Conservation (phyloP, 768 basidiomycete species). For the Lentinula raphanica region DNA sequence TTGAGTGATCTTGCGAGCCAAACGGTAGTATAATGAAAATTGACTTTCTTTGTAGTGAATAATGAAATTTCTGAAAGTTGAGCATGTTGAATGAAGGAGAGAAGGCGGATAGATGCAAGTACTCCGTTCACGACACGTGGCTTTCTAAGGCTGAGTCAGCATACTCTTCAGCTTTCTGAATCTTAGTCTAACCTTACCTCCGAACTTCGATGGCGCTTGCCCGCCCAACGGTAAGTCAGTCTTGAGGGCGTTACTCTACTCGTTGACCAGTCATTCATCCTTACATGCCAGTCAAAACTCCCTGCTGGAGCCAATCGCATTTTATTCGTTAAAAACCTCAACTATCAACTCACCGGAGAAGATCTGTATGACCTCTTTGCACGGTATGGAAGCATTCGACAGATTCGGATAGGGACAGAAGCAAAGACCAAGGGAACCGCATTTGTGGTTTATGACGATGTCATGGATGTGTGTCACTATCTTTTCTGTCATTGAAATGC, state of each 20-base stretch:
- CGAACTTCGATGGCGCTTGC: conserved; percentile 50
- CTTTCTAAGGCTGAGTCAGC: background rate
- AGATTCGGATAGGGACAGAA: conserved; percentile 90
- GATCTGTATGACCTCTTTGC: conserved; percentile 97
- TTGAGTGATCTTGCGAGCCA: background rate
- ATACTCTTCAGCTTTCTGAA: background rate
- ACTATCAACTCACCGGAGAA: conserved; percentile 88
- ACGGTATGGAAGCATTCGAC: conserved; percentile 93
- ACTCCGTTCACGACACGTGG: background rate
- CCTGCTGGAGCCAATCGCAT: conserved; percentile 90
- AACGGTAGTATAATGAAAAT: background rate
- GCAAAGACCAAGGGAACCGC: conserved; percentile 93
- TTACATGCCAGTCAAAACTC: conserved; percentile 60
- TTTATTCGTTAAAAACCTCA: conserved; percentile 89
- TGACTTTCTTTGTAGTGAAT: background rate
- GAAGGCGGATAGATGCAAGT: no score
- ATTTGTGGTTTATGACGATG: conserved; percentile 94
- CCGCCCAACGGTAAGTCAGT: conserved; percentile 57
- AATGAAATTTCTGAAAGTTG: no score
- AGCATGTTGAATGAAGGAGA: background rate
- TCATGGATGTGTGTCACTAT: conserved; percentile 74
- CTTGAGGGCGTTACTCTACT: background rate
- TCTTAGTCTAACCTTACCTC: no score
- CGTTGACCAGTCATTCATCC: background rate
- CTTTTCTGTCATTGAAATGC: conserved; percentile 1